A percentile compares a stretch with the other conserved stretches of the same genome.
phyloP scores from a whole-genome alignment of 2,329 filamentous ascomycete genomes.

The Aureobasidium sp. region DNA sequence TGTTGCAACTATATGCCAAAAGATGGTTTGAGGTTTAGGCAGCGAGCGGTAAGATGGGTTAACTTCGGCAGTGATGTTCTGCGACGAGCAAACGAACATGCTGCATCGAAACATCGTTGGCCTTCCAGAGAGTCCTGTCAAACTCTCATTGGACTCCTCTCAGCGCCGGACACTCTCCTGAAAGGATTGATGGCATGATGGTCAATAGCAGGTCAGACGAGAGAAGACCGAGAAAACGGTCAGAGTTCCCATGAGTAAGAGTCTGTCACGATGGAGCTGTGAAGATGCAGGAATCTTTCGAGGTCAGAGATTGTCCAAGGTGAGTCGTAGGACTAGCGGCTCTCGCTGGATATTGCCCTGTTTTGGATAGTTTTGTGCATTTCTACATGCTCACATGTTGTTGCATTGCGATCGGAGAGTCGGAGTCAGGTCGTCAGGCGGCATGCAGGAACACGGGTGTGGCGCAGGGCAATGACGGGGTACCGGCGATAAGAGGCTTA shows the following conservation, averaged over 20 bases:
- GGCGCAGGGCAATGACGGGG: conserved; percentile 10
- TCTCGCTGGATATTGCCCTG: neutral
- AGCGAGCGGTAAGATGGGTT: neutral
- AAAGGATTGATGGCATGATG: no score
- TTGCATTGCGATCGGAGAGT: neutral
- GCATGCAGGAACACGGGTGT: conserved; percentile 13
- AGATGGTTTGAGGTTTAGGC: neutral
- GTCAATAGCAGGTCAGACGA: no score
- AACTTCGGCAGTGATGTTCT: neutral
- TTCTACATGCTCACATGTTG: neutral
- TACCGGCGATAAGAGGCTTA: neutral
- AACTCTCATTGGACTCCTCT: no score
- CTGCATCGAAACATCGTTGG: no score
- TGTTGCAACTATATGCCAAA: neutral
- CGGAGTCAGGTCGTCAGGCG: neutral
- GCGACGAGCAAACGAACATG: no score
- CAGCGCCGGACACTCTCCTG: no score
- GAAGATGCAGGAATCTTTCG: neutral
- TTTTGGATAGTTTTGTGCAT: neutral
- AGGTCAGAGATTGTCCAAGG: neutral
- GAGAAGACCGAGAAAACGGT: no score
- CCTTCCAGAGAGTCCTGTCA: no score
- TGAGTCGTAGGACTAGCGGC: neutral
- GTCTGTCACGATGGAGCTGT: neutral
- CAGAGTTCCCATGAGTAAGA: neutral